Evolutionary conservation across 2,329 filamentous ascomycete genomes (phyloP).

Genomic region (Botryotinia globosa): DNA sequence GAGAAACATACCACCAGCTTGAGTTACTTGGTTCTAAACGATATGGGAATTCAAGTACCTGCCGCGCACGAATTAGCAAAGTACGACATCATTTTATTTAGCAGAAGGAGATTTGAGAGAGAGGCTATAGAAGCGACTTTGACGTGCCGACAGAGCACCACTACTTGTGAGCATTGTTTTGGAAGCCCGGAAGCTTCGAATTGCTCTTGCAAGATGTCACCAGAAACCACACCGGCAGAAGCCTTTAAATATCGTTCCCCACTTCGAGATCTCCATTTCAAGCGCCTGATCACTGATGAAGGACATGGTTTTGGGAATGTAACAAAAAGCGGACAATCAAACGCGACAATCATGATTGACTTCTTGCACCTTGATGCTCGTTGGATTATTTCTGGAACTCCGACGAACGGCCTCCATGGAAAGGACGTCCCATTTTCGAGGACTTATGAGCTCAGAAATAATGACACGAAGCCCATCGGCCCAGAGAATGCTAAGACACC

Average conservation of each 20-base stretch:
- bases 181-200: too few relatives aligned
- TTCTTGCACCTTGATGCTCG: constrained; percentile 64
- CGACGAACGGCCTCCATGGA: constrained; percentile 78
- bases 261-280: constrained; percentile 72
- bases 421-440: constrained; percentile 48
- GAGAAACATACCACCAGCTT: constrained; percentile 69
- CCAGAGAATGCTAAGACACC: neutral
- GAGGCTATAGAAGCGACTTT: constrained; percentile 43
- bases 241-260: constrained; percentile 46
- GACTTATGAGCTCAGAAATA: constrained; percentile 6
- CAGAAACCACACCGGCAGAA: constrained; percentile 44
- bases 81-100: constrained; percentile 78
- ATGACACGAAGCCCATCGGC: too few relatives aligned
- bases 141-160: neutral
- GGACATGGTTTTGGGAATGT: constrained; percentile 79
- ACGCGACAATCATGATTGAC: constrained; percentile 52
- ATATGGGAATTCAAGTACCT: constrained; percentile 53
- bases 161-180: neutral
- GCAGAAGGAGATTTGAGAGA: constrained; percentile 68
- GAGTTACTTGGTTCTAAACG: constrained; percentile 61
- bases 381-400: constrained; percentile 91
- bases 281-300: constrained; percentile 88
- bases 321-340: constrained; percentile 52
- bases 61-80: constrained; percentile 54
- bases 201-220: constrained; percentile 32